Percentiles rank a stretch among this genome's conserved stretches.
Evolutionary conservation across 2,329 filamentous ascomycete species (phyloP).

Genomic region (Drechmeria coniospora): DNA sequence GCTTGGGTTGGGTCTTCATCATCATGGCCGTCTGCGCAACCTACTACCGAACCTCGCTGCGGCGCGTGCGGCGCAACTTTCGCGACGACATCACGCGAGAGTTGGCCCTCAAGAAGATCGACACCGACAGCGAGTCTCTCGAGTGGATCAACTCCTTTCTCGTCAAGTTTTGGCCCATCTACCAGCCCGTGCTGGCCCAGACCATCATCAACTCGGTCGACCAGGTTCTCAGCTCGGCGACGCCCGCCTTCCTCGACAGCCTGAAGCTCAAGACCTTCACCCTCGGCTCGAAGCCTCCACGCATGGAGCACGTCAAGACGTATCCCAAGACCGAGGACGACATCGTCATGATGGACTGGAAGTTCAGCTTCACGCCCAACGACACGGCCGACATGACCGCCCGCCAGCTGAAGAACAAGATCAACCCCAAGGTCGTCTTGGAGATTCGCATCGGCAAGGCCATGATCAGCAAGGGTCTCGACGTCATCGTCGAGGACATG

Average conservation of each 20-base stretch:
- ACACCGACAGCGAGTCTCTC: constrained; percentile 80
- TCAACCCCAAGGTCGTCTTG: constrained; percentile 92
- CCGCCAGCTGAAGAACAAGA: constrained; percentile 81
- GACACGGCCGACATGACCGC: constrained; percentile 84
- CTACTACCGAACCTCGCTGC: constrained; percentile 91
- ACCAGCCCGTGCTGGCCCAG: constrained; percentile 81
- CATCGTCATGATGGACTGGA: constrained; percentile 98
- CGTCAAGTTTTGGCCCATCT: constrained; percentile 98
- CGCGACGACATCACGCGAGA: constrained; percentile 86
- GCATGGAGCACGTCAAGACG: constrained; percentile 95
- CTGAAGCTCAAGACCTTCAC: constrained; percentile 88
- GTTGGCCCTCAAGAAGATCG: constrained; percentile 70
- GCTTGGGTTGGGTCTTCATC: constrained; percentile 82
- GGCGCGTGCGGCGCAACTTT: constrained; percentile 87
- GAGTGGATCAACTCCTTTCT: constrained; percentile 99
- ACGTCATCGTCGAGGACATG: constrained; percentile 97
- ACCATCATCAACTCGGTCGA: constrained; percentile 90
- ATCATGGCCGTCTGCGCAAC: constrained; percentile 86
- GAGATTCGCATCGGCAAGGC: constrained; percentile 92
- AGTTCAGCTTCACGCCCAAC: constrained; percentile 97
- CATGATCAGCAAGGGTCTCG: constrained; percentile 89
- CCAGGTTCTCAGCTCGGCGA: constrained; percentile 85
- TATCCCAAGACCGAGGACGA: constrained; percentile 94
- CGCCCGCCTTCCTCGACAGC: constrained; percentile 84
- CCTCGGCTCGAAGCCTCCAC: constrained; percentile 84